These are phyloP conservation scores for Venturia asperata DNA, from an alignment of 2,329 filamentous ascomycete genomes.

Conservation along the genomic window DNA sequence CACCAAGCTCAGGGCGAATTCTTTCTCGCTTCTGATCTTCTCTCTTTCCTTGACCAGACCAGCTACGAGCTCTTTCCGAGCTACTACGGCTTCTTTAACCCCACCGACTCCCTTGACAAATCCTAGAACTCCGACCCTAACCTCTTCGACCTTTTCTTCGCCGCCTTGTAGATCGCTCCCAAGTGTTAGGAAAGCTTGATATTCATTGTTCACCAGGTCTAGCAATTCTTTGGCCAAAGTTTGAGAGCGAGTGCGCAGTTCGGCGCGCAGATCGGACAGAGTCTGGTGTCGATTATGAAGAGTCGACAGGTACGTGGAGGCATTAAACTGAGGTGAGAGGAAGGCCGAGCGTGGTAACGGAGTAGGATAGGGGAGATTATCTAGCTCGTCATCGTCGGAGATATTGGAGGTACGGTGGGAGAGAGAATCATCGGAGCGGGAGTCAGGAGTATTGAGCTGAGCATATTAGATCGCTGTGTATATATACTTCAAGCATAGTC, in stretches of 20 bases:
- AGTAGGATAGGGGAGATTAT: constrained; percentile 78
- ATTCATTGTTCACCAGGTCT: constrained; percentile 92
- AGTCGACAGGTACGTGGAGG: constrained; percentile 74
- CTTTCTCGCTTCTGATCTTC: constrained; percentile 56
- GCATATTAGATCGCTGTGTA: constrained; percentile 13
- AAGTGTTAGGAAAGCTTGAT: constrained; percentile 79
- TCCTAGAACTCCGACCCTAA: constrained; percentile 76
- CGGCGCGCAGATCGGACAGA: constrained; percentile 82
- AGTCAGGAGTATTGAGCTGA: constrained; percentile 19
- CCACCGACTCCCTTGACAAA: constrained; percentile 77
- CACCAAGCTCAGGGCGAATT: constrained; percentile 54
- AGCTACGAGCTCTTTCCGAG: constrained; percentile 57
- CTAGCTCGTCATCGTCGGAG: constrained; percentile 16
- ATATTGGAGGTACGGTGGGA: background rate
- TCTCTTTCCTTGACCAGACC: constrained; percentile 59
- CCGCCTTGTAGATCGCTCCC: constrained; percentile 78
- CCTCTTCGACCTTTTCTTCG: constrained; percentile 84
- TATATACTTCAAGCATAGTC: constrained; percentile 19
- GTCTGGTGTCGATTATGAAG: constrained; percentile 87
- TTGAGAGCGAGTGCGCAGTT: constrained; percentile 73
- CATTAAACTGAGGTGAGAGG: constrained; percentile 67
- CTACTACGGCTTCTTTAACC: constrained; percentile 58
- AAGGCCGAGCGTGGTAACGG: constrained; percentile 81
- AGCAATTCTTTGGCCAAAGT: constrained; percentile 79
- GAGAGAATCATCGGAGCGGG: constrained; percentile 13